Evolutionary conservation across 441 rosid genomes (phyloP).

Genomic region (Mallotus repandus): DNA sequence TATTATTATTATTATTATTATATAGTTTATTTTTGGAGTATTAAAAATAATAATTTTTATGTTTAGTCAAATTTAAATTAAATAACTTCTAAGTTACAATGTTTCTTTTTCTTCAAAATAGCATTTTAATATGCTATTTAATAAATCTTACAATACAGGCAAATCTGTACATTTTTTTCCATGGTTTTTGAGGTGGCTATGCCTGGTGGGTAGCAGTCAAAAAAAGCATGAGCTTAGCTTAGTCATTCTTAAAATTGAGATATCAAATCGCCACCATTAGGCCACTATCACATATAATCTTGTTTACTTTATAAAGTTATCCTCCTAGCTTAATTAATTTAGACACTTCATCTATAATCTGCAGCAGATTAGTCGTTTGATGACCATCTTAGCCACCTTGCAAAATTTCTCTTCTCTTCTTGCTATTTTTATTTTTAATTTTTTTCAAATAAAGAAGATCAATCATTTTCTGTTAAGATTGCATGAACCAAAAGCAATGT

Average conservation of each 20-base stretch:
- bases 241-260: slow-evolving; percentile 25
- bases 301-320: slow-evolving; percentile 27
- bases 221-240: neutral
- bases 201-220: neutral
- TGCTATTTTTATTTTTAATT: neutral
- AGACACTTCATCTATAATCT: slow-evolving; percentile 28
- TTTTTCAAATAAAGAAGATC: neutral
- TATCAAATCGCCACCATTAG: slow-evolving; percentile 18
- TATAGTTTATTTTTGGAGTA: too few species aligned
- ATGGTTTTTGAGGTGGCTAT: too few species aligned
- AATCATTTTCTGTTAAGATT: neutral
- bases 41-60: too few species aligned
- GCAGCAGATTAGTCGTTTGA: neutral
- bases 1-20: too few species aligned
- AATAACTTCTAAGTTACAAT: too few species aligned
- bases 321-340: slow-evolving; percentile 17
- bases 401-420: neutral
- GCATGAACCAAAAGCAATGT: slow-evolving; percentile 1
- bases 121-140: too few species aligned
- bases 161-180: too few species aligned
- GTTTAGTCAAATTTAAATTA: too few species aligned
- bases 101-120: too few species aligned
- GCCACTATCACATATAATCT: slow-evolving; percentile 18
- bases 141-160: too few species aligned
- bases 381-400: neutral